These are phyloP conservation scores for Talinum fruticosum DNA, from an alignment of 148 eudicot species.

Conservation along the genomic window DNA sequence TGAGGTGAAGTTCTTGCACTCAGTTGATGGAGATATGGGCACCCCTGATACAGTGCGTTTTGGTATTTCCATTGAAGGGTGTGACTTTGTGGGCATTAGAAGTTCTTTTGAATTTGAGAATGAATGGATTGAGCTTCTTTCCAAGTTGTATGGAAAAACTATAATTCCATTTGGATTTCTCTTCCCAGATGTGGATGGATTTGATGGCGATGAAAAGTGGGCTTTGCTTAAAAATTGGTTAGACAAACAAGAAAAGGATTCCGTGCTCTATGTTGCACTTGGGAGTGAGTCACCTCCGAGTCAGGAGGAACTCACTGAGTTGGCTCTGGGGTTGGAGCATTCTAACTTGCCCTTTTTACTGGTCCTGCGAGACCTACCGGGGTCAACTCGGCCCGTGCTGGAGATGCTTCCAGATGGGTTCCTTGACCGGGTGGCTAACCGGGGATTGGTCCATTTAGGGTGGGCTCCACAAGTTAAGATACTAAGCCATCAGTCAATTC, in stretches of 20 bases:
- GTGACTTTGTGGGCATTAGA: slow-evolving; percentile 56
- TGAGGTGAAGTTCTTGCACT: slow-evolving; percentile 48
- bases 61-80: slow-evolving; percentile 33
- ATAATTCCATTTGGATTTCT: slow-evolving; percentile 49
- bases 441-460: slow-evolving; percentile 40
- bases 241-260: slow-evolving; percentile 33
- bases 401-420: slow-evolving; percentile 53
- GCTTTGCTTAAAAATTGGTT: slow-evolving; percentile 40
- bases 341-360: slow-evolving; percentile 52
- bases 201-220: slow-evolving; percentile 25
- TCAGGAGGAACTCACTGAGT: slow-evolving; percentile 34
- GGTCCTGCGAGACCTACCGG: slow-evolving; percentile 42
- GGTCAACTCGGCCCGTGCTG: slow-evolving; percentile 18
- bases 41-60: slow-evolving; percentile 48
- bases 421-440: slow-evolving; percentile 26
- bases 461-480: slow-evolving; percentile 76
- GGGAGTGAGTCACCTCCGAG: slow-evolving; percentile 59
- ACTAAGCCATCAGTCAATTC: slow-evolving; percentile 43
- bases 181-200: slow-evolving; percentile 29
- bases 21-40: slow-evolving; percentile 35
- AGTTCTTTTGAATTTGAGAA: slow-evolving; percentile 52
- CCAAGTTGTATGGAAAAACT: slow-evolving; percentile 46
- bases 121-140: slow-evolving; percentile 47
- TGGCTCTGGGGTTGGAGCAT: slow-evolving; percentile 64
- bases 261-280: slow-evolving; percentile 61